Conservation (phyloP, 371 early-diverging fungal species). For the Haplosporangium sp. region DNA sequence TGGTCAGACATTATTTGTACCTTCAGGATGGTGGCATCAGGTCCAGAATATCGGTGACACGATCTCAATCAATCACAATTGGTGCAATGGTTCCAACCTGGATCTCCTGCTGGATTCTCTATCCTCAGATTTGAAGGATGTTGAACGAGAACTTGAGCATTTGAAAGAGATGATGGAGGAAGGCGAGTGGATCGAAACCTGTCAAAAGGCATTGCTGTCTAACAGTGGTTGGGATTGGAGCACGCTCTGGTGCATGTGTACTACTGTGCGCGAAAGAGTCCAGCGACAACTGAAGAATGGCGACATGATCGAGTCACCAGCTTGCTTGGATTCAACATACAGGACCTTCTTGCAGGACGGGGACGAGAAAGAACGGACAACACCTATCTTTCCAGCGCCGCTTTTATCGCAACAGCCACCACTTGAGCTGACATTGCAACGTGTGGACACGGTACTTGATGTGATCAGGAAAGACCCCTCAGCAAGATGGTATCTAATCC, state of each 20-base stretch:
- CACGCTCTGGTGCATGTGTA: slow-evolving; percentile 53
- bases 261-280: slow-evolving; percentile 30
- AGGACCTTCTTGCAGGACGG: slow-evolving; percentile 10
- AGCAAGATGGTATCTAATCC: slow-evolving; percentile 36
- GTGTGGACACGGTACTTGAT: slow-evolving; percentile 20
- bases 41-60: slow-evolving; percentile 77
- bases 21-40: slow-evolving; percentile 83
- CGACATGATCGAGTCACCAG: background rate
- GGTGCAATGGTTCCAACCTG: slow-evolving; percentile 73
- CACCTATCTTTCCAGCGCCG: slow-evolving; percentile 33
- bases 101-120: slow-evolving; percentile 61
- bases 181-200: slow-evolving; percentile 61
- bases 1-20: slow-evolving; percentile 79
- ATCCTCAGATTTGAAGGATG: slow-evolving; percentile 59
- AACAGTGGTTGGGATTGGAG: slow-evolving; percentile 75
- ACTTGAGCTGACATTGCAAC: slow-evolving; percentile 28
- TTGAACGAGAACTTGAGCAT: slow-evolving; percentile 67
- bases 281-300: background rate
- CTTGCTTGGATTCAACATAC: background rate
- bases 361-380: slow-evolving; percentile 3
- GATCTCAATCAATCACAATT: slow-evolving; percentile 84
- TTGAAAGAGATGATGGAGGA: slow-evolving; percentile 58
- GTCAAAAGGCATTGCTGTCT: slow-evolving; percentile 61
- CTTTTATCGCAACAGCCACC: slow-evolving; percentile 41
- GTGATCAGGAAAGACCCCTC: slow-evolving; percentile 22